Evolutionary conservation across 176 grass and related monocot genomes (phyloP).

Genomic region (Juncus effusus): DNA sequence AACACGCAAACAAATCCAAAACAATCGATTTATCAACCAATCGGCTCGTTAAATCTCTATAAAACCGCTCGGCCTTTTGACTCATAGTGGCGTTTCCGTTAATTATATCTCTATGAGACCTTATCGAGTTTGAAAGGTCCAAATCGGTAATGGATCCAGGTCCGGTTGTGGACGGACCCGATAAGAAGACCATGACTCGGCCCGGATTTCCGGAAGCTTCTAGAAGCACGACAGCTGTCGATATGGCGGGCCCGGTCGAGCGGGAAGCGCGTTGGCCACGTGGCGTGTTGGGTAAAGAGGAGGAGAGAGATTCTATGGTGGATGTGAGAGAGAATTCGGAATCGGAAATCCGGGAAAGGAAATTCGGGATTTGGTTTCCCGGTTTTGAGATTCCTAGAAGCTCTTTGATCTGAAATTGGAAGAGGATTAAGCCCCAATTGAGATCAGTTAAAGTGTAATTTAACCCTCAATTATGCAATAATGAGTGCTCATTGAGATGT

Average conservation of each 20-base stretch:
- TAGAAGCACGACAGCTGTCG: conserved; percentile 78
- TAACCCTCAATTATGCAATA: not conserved
- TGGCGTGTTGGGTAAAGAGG: conserved; percentile 41
- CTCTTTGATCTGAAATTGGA: conserved; percentile 72
- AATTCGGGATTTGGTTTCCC: conserved; percentile 41
- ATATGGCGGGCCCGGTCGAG: conserved; percentile 72
- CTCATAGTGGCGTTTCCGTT: conserved; percentile 47
- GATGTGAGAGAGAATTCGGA: conserved; percentile 94
- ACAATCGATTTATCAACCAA: conserved; percentile 63
- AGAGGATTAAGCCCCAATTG: conserved; percentile 2
- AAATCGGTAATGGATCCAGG: conserved; percentile 78
- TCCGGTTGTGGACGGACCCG: conserved; percentile 77
- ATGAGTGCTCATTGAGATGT: not conserved
- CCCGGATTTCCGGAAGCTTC: conserved; percentile 73
- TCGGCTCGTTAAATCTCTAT: conserved; percentile 73
- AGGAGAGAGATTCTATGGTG: conserved; percentile 61
- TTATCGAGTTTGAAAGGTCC: conserved; percentile 70
- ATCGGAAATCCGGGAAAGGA: conserved; percentile 80
- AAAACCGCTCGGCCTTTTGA: conserved; percentile 66
- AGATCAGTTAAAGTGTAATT: not conserved
- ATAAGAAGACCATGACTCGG: conserved; percentile 85
- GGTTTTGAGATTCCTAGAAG: conserved; percentile 65
- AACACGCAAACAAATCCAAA: conserved; percentile 86
- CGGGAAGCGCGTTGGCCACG: conserved; percentile 55
- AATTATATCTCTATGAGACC: conserved; percentile 84